Percentiles rank a stretch among this genome's conserved stretches.
phyloP scores from a whole-genome alignment of 495 filamentous ascomycete species.

The Aspergillus carlsbadensis region DNA sequence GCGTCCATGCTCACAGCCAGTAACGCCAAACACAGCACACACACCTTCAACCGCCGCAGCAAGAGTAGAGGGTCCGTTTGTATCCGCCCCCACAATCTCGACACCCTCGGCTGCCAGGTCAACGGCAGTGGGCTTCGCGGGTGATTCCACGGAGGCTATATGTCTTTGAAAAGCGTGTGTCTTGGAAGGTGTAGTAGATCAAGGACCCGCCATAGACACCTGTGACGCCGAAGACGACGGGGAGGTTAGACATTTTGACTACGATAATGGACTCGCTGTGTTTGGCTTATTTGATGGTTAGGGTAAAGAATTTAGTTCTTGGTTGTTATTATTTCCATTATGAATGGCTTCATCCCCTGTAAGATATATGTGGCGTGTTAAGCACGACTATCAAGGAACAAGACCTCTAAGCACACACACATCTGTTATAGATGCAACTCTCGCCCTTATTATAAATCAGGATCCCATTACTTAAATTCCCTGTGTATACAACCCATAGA shows the following conservation, averaged over 20 bases:
- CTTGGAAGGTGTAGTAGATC: slow-evolving; percentile 1
- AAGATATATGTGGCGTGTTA: no score
- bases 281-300: no score
- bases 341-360: no score
- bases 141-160: slow-evolving; percentile 10
- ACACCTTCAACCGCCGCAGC: slow-evolving; percentile 36
- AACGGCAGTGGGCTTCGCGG: not conserved
- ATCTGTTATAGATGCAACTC: no score
- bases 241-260: slow-evolving; percentile 5
- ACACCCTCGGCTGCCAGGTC: slow-evolving; percentile 20
- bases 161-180: not conserved
- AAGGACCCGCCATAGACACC: slow-evolving; percentile 12
- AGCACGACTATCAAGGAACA: no score
- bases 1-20: slow-evolving; percentile 18
- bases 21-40: slow-evolving; percentile 48
- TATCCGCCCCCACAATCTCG: slow-evolving; percentile 37
- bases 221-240: slow-evolving; percentile 7
- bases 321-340: no score
- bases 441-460: no score
- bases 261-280: no score
- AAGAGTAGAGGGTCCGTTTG: slow-evolving; percentile 34
- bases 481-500: no score
- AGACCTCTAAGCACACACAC: no score
- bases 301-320: no score
- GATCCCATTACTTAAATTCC: no score